phyloP scores from a whole-genome alignment of 2,329 filamentous ascomycete genomes.

The Tolypocladium amazonense region DNA sequence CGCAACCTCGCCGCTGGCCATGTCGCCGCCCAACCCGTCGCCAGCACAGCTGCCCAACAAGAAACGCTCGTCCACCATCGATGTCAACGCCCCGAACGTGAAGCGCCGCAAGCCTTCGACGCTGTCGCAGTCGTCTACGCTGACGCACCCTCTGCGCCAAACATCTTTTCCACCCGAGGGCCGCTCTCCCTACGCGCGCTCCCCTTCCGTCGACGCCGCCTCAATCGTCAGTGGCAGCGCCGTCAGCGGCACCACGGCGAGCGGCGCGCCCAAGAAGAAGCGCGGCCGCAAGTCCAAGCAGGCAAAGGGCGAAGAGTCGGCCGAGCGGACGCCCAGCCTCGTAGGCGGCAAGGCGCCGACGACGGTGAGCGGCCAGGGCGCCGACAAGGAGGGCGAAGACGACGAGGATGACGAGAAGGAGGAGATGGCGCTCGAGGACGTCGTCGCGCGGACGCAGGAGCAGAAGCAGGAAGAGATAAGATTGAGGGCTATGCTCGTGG shows the following conservation, averaged over 20 bases:
- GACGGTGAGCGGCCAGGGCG: constrained; percentile 32
- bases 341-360: constrained; percentile 29
- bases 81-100: constrained; percentile 36
- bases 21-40: constrained; percentile 44
- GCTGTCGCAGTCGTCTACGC: constrained; percentile 43
- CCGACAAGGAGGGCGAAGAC: constrained; percentile 37
- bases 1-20: constrained; percentile 37
- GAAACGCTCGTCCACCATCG: constrained; percentile 48
- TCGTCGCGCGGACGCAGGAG: constrained; percentile 53
- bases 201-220: constrained; percentile 52
- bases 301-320: constrained; percentile 30
- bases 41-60: constrained; percentile 42
- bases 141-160: constrained; percentile 62
- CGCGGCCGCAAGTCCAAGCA: constrained; percentile 51
- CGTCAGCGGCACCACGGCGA: constrained; percentile 33
- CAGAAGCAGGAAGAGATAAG: constrained; percentile 54
- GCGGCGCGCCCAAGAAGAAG: constrained; percentile 44
- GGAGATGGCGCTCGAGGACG: constrained; percentile 46
- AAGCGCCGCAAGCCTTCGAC: constrained; percentile 65
- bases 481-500: constrained; percentile 49
- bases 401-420: constrained; percentile 47
- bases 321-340: constrained; percentile 34
- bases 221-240: constrained; percentile 53
- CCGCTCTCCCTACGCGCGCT: constrained; percentile 47
- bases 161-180: constrained; percentile 67